phyloP scores from a whole-genome alignment of 139 green algal genomes.

The Volvox reticuliferus region DNA sequence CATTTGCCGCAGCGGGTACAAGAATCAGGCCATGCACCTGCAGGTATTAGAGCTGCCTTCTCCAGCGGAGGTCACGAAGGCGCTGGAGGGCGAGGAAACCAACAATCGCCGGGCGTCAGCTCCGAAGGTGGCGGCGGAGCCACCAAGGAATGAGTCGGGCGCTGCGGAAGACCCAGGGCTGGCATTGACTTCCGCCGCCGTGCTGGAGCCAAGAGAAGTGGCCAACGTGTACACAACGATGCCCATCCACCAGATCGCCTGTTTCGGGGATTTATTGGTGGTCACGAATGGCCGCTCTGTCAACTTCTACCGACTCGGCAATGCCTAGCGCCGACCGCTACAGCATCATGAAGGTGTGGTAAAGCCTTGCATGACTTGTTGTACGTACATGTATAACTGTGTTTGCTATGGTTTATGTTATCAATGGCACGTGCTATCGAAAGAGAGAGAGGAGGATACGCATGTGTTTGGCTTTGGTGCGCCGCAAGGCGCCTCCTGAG shows the following conservation, averaged over 20 bases:
- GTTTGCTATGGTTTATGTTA: no score
- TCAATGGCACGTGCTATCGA: no score
- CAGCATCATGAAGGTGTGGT: no score
- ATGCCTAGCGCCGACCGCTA: not conserved
- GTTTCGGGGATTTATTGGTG: conserved; percentile 28
- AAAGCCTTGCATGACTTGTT: no score
- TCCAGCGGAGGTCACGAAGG: not conserved
- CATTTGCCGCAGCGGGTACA: conserved; percentile 24
- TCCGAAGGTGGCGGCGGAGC: not conserved
- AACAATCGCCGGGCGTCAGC: not conserved
- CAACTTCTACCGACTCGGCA: conserved; percentile 22
- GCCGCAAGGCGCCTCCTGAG: no score
- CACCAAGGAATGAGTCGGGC: not conserved
- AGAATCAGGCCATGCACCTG: conserved; percentile 35
- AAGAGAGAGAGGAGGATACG: no score
- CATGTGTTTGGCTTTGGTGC: no score
- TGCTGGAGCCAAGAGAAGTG: conserved; percentile 6
- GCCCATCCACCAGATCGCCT: conserved; percentile 16
- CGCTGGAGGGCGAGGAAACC: not conserved
- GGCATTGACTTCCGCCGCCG: not conserved
- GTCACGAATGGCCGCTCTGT: conserved; percentile 18
- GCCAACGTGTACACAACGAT: conserved; percentile 23
- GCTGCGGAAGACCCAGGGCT: not conserved
- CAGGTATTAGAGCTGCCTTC: conserved; percentile 32
- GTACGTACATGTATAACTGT: no score